Evolutionary conservation across 2,329 filamentous ascomycete genomes (phyloP).

Genomic region (Xylogone sp.): DNA sequence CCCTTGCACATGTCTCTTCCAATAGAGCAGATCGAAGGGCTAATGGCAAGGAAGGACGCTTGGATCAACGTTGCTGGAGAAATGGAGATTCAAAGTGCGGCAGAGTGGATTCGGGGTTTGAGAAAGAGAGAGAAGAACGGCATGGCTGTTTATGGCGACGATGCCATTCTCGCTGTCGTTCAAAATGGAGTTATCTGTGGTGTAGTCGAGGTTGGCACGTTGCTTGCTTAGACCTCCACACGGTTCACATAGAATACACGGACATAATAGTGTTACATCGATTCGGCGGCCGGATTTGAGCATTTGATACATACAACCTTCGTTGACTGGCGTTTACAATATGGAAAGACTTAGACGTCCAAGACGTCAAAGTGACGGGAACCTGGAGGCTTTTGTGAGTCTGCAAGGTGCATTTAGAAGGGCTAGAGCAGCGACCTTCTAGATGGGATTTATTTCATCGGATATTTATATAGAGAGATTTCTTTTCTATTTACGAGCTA

Average conservation of each 20-base stretch:
- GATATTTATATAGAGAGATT: no score
- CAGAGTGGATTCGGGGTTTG: conserved; percentile 45
- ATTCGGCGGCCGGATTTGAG: neutral
- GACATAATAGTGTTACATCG: conserved; percentile 24
- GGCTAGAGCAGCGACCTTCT: conserved; percentile 16
- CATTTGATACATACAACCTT: neutral
- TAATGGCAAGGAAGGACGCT: conserved; percentile 47
- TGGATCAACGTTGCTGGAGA: conserved; percentile 58
- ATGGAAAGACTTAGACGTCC: neutral
- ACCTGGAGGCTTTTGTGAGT: neutral
- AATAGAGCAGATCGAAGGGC: conserved; percentile 37
- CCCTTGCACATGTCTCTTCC: conserved; percentile 42
- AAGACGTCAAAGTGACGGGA: neutral
- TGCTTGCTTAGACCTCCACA: conserved; percentile 13
- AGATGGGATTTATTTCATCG: no score
- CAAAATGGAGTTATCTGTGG: conserved; percentile 43
- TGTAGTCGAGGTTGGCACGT: conserved; percentile 42
- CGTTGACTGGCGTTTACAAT: neutral
- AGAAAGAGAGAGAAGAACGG: conserved; percentile 28
- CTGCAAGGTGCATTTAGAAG: conserved; percentile 1
- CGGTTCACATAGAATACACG: no score
- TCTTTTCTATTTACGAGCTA: no score
- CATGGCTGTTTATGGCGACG: conserved; percentile 32
- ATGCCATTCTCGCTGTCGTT: conserved; percentile 45
- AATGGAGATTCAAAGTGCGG: conserved; percentile 51